phyloP scores from a whole-genome alignment of 164 flowering plant species.

The Piper betle region DNA sequence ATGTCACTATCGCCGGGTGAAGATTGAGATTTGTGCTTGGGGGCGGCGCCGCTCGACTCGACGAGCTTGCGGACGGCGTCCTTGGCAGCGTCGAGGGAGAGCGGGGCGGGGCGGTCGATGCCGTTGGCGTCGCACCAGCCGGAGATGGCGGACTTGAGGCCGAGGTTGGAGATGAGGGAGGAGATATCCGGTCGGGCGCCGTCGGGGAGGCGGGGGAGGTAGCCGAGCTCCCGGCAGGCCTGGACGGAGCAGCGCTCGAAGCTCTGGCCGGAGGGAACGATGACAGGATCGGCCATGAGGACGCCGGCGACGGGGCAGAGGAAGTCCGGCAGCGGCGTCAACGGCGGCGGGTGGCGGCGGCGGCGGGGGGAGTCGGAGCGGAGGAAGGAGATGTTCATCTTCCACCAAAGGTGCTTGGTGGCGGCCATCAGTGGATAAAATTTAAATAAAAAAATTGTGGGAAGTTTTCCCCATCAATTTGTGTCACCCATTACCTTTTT shows the following conservation, averaged over 20 bases:
- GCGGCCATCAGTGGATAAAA: conserved; percentile 5
- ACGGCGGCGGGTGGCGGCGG: too few relatives aligned
- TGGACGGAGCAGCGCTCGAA: conserved; percentile 59
- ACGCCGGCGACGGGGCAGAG: conserved; percentile 65
- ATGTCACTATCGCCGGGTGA: too few relatives aligned
- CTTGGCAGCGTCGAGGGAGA: conserved; percentile 26
- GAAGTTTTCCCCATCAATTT: too few relatives aligned
- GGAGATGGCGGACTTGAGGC: conserved; percentile 47
- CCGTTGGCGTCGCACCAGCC: conserved; percentile 48
- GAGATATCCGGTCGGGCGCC: conserved; percentile 59
- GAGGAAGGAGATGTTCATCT: conserved; percentile 5
- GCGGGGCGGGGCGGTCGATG: conserved; percentile 26
- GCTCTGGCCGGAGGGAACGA: conserved; percentile 81
- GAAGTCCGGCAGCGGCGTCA: conserved; percentile 46
- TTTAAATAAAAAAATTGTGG: too few relatives aligned
- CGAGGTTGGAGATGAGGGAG: conserved; percentile 52
- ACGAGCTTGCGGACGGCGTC: conserved; percentile 23
- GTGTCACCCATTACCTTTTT: too few relatives aligned
- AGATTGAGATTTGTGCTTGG: not conserved
- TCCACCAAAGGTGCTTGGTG: conserved; percentile 7
- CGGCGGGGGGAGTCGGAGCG: not conserved
- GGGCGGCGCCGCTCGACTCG: conserved; percentile 1
- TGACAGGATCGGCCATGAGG: conserved; percentile 78
- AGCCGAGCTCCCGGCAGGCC: conserved; percentile 40
- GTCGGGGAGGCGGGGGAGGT: conserved; percentile 33